Percentiles rank a stretch among this genome's conserved stretches.
phyloP scores from a whole-genome alignment of 139 green algal species.

The Haematococcus lacustris region DNA sequence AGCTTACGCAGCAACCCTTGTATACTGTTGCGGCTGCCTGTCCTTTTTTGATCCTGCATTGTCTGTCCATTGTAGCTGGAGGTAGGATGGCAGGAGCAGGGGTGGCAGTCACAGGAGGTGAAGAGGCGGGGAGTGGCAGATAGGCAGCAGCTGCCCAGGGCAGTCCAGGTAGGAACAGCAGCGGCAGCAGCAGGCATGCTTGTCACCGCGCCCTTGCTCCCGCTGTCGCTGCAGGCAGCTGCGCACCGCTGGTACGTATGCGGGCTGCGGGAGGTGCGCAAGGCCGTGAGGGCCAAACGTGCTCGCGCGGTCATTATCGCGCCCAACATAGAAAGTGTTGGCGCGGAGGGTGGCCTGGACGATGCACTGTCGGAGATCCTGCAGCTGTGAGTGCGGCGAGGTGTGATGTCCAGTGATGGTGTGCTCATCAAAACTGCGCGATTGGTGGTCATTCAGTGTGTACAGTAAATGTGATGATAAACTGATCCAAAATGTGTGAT shows the following conservation, averaged over 20 bases:
- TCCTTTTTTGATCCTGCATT: neutral
- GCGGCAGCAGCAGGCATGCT: too few relatives aligned
- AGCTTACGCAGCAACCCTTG: neutral
- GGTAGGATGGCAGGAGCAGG: too few relatives aligned
- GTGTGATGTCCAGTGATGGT: neutral
- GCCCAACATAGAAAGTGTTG: constrained; percentile 65
- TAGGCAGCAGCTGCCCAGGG: neutral
- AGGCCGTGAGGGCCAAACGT: constrained; percentile 45
- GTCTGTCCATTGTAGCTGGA: too few relatives aligned
- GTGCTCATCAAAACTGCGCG: neutral
- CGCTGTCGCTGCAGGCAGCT: constrained; percentile 7
- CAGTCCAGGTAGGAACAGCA: too few relatives aligned
- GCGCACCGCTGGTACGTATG: constrained; percentile 43
- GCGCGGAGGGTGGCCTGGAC: constrained; percentile 48
- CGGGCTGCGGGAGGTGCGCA: constrained; percentile 63
- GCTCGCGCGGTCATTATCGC: constrained; percentile 58
- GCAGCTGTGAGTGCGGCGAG: constrained; percentile 18
- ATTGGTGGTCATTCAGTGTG: too few relatives aligned
- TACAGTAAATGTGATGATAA: too few relatives aligned
- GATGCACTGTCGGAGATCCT: constrained; percentile 56
- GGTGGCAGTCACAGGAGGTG: too few relatives aligned
- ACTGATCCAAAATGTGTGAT: too few relatives aligned
- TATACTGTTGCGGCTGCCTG: neutral
- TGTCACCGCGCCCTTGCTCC: neutral
- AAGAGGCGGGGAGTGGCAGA: too few relatives aligned